Conservation (phyloP, 768 basidiomycete species). For the Russula emetica region DNA sequence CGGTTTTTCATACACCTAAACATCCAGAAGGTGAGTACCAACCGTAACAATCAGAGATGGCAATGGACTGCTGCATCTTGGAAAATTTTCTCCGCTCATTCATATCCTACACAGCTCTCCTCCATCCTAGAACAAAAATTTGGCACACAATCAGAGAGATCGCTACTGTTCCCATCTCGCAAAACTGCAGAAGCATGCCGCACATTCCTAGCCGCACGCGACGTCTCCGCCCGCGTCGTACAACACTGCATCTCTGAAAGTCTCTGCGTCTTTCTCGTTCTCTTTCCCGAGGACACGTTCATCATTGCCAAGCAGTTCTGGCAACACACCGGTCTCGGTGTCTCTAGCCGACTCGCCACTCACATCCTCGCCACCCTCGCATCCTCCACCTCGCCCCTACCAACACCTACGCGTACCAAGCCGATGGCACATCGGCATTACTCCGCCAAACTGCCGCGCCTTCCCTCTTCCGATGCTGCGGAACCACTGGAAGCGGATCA, state of each 20-base stretch:
- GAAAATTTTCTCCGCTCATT: neutral
- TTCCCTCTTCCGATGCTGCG: neutral
- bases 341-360: slow-evolving; percentile 85
- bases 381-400: slow-evolving; percentile 34
- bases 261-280: slow-evolving; percentile 69
- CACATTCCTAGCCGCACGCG: slow-evolving; percentile 58
- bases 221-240: slow-evolving; percentile 52
- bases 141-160: slow-evolving; percentile 61
- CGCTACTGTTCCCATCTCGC: slow-evolving; percentile 75
- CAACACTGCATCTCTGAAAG: slow-evolving; percentile 55
- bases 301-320: slow-evolving; percentile 84
- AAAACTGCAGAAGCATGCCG: slow-evolving; percentile 71
- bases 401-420: neutral
- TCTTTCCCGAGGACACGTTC: slow-evolving; percentile 63
- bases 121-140: slow-evolving; percentile 74
- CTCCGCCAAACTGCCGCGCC: slow-evolving; percentile 37
- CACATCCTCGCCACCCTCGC: slow-evolving; percentile 68
- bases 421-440: slow-evolving; percentile 54
- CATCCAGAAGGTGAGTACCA: slow-evolving; percentile 66
- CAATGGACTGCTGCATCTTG: too few relatives aligned
- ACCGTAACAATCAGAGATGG: too few relatives aligned
- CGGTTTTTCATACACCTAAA: slow-evolving; percentile 88
- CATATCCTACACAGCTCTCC: slow-evolving; percentile 55
- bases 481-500: slow-evolving; percentile 54
- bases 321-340: slow-evolving; percentile 91